A percentile compares a stretch with the other conserved stretches of the same genome.
phyloP scores from a whole-genome alignment of 768 basidiomycete species.

The Myochromella boudieri region DNA sequence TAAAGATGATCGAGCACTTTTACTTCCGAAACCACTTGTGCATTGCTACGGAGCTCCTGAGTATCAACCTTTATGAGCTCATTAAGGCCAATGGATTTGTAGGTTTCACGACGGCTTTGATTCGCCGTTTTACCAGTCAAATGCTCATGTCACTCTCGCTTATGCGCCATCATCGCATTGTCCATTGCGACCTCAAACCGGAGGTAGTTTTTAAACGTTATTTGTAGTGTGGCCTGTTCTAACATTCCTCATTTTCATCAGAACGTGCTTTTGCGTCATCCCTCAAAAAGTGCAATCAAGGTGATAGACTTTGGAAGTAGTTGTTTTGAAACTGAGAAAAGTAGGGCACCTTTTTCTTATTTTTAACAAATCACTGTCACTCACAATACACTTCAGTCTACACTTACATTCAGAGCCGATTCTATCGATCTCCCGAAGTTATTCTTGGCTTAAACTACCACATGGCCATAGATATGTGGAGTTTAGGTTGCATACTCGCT shows the following conservation, averaged over 20 bases:
- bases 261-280: constrained; percentile 95
- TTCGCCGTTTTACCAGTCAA: constrained; percentile 94
- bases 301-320: constrained; percentile 99
- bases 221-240: constrained; percentile 2
- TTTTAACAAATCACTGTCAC: not conserved
- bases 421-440: constrained; percentile 99
- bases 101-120: constrained; percentile 94
- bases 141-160: constrained; percentile 90
- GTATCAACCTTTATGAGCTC: constrained; percentile 97
- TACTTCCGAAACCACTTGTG: constrained; percentile 97
- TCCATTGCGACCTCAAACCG: constrained; percentile 98
- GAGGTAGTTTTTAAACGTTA: constrained; percentile 57
- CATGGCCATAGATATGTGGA: constrained; percentile 99
- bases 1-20: constrained; percentile 98
- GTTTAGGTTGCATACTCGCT: constrained; percentile 95
- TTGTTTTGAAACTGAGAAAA: constrained; percentile 98
- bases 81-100: constrained; percentile 99
- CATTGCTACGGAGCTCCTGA: constrained; percentile 96
- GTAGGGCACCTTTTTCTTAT: constrained; percentile 42
- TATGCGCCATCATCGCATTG: constrained; percentile 96
- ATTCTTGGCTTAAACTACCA: constrained; percentile 99
- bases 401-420: constrained; percentile 98
- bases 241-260: constrained; percentile 35
- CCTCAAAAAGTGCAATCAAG: constrained; percentile 94
- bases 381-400: constrained; percentile 82